phyloP scores from a whole-genome alignment of 192 early-diverging fungal genomes.

The Phlyctochytrium arcticum region DNA sequence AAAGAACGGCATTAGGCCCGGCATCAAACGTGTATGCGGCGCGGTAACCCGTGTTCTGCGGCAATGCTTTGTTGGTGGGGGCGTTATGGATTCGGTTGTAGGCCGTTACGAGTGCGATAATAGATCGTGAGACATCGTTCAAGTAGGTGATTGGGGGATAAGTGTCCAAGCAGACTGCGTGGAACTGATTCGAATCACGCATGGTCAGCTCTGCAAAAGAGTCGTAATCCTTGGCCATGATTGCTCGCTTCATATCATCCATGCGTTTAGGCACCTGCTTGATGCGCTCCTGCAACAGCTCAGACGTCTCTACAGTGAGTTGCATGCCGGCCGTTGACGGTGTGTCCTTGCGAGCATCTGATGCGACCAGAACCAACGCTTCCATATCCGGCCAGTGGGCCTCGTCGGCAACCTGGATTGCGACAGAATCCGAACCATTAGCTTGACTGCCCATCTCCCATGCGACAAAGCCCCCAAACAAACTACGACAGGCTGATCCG shows the following conservation, averaged over 20 bases:
- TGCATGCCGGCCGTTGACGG: slow-evolving; percentile 98
- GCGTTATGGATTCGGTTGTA: too few relatives aligned
- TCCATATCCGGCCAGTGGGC: slow-evolving; percentile 95
- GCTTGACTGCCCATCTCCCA: slow-evolving; percentile 85
- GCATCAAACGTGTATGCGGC: slow-evolving; percentile 99
- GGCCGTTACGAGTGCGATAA: slow-evolving; percentile 77
- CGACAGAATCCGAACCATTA: slow-evolving; percentile 74
- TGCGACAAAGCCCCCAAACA: slow-evolving; percentile 98
- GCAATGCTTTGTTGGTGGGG: too few relatives aligned
- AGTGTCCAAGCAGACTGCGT: slow-evolving; percentile 97
- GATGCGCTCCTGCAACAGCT: slow-evolving; percentile 80
- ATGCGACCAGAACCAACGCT: slow-evolving; percentile 91
- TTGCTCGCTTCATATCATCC: slow-evolving; percentile 84
- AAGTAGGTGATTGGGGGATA: slow-evolving; percentile 98
- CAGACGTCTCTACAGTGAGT: slow-evolving; percentile 87
- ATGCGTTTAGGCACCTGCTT: slow-evolving; percentile 81
- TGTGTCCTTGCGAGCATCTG: slow-evolving; percentile 86
- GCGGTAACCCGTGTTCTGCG: slow-evolving; percentile 48
- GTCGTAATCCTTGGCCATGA: slow-evolving; percentile 78
- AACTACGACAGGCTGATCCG: slow-evolving; percentile 93
- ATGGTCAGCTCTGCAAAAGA: slow-evolving; percentile 93
- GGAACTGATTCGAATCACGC: slow-evolving; percentile 99
- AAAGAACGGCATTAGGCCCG: slow-evolving; percentile 98
- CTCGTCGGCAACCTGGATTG: slow-evolving; percentile 87
- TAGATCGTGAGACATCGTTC: slow-evolving; percentile 88